phyloP scores from a whole-genome alignment of 805 yeast genomes.

The Metschnikowia gelsemii region DNA sequence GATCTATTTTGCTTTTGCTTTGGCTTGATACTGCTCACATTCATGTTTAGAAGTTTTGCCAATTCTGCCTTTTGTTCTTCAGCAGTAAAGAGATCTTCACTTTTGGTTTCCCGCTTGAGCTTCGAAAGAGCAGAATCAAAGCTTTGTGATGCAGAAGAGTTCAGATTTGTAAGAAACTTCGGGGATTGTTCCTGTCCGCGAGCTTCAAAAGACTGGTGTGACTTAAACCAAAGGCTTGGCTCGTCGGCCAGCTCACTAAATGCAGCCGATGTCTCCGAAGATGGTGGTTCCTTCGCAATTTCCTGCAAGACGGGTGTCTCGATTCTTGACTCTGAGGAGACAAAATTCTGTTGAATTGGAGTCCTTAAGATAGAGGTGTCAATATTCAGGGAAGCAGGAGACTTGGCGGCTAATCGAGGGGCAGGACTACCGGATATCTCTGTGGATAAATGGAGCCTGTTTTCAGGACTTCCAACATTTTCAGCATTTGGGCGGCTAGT shows the following conservation, averaged over 20 bases:
- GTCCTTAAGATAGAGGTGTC: background rate
- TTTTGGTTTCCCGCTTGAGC: slow-evolving; percentile 13
- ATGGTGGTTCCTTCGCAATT: background rate
- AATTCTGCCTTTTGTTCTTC: slow-evolving; percentile 14
- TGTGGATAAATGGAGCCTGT: too few relatives aligned
- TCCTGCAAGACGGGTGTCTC: slow-evolving; percentile 7
- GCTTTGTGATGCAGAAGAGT: slow-evolving; percentile 10
- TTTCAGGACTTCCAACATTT: background rate
- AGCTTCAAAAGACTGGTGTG: slow-evolving; percentile 7
- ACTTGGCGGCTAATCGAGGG: background rate
- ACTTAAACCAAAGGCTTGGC: slow-evolving; percentile 10
- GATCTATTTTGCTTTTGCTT: slow-evolving; percentile 12
- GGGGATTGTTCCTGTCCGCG: background rate
- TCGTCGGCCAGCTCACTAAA: slow-evolving; percentile 10
- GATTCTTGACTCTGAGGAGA: background rate
- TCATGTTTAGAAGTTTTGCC: slow-evolving; percentile 18
- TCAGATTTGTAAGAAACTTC: background rate
- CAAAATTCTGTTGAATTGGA: background rate
- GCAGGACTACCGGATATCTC: background rate
- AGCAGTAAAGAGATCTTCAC: slow-evolving; percentile 1
- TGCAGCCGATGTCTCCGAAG: slow-evolving; percentile 5
- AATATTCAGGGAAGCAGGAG: background rate
- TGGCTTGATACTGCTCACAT: slow-evolving; percentile 17
- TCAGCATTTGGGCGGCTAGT: background rate
- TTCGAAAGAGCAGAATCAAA: slow-evolving; percentile 20